Evolutionary conservation across 1,284 basidiomycete species (phyloP).

Genomic region (Ganoderma sinense): DNA sequence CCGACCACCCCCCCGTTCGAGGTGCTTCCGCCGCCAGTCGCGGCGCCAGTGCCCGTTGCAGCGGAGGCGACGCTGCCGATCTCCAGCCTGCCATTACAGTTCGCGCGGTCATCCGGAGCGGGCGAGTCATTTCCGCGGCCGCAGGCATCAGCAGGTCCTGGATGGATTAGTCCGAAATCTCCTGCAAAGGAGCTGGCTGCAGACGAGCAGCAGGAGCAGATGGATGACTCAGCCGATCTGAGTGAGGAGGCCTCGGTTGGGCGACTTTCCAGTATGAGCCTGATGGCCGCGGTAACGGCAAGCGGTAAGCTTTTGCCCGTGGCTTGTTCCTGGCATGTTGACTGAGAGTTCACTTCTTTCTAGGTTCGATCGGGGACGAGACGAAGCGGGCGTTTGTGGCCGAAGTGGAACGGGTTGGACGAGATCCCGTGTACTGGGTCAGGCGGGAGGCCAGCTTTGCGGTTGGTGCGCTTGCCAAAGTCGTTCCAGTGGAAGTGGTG

Average conservation of each 20-base stretch:
- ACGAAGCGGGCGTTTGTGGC: conserved; percentile 76
- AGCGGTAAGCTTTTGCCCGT: conserved; percentile 57
- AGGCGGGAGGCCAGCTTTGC: conserved; percentile 92
- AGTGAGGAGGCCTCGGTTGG: conserved; percentile 85
- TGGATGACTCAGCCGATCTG: conserved; percentile 44
- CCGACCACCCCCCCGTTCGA: conserved; percentile 31
- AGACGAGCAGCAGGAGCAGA: conserved; percentile 21
- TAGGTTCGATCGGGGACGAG: conserved; percentile 70
- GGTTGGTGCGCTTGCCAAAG: conserved; percentile 87
- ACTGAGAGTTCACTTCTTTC: not conserved
- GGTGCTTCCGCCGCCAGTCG: conserved; percentile 22
- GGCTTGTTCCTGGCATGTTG: conserved; percentile 11
- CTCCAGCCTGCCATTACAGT: conserved; percentile 8
- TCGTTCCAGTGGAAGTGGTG: conserved; percentile 78
- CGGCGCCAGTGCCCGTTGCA: conserved; percentile 17
- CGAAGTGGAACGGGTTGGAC: conserved; percentile 83
- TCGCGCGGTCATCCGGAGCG: conserved; percentile 15
- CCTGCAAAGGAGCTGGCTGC: conserved; percentile 14
- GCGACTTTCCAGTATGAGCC: conserved; percentile 90
- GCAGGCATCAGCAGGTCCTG: not conserved
- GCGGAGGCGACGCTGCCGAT: conserved; percentile 17
- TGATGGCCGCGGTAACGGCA: conserved; percentile 87
- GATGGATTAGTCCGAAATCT: conserved; percentile 23
- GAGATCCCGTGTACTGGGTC: conserved; percentile 85
- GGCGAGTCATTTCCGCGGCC: conserved; percentile 17